These are phyloP conservation scores for Buddleja alternifolia DNA, from an alignment of 257 asterid species.

Conservation along the genomic window DNA sequence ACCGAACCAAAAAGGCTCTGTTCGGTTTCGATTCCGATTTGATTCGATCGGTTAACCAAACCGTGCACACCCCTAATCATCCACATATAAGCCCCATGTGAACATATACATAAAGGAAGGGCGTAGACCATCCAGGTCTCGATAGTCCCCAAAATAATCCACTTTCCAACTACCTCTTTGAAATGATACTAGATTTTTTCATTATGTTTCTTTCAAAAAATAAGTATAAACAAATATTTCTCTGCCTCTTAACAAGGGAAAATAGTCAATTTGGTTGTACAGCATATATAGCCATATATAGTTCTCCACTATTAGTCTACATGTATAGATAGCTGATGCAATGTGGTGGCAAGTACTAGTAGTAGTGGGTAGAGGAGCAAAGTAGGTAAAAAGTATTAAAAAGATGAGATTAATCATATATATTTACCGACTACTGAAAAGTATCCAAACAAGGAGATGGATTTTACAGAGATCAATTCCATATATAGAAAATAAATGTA, in stretches of 20 bases:
- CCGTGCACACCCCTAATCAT: too few relatives aligned
- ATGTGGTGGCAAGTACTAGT: background rate
- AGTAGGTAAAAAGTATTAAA: background rate
- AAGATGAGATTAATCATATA: conserved; percentile 4
- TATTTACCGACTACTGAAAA: conserved; percentile 26
- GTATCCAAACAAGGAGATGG: conserved; percentile 26
- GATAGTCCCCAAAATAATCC: background rate
- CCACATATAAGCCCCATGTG: too few relatives aligned
- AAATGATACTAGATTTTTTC: too few relatives aligned
- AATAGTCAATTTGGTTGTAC: conserved; percentile 22
- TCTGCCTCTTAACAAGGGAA: background rate
- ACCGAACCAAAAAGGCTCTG: too few relatives aligned
- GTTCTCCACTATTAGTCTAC: background rate
- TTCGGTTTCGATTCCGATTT: too few relatives aligned
- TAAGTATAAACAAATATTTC: background rate
- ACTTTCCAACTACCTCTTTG: conserved; percentile 33
- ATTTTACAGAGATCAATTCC: conserved; percentile 25
- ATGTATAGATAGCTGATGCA: conserved; percentile 4
- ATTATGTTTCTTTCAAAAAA: too few relatives aligned
- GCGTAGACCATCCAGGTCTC: too few relatives aligned
- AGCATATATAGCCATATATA: conserved; percentile 13
- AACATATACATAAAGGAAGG: too few relatives aligned
- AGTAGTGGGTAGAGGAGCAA: background rate
- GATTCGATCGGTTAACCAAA: too few relatives aligned
- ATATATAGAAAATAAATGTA: conserved; percentile 37